A percentile compares a stretch with the other conserved stretches of the same genome.
Conservation (phyloP, 2,329 filamentous ascomycete genomes). For the Corniculantispora saksenae region DNA sequence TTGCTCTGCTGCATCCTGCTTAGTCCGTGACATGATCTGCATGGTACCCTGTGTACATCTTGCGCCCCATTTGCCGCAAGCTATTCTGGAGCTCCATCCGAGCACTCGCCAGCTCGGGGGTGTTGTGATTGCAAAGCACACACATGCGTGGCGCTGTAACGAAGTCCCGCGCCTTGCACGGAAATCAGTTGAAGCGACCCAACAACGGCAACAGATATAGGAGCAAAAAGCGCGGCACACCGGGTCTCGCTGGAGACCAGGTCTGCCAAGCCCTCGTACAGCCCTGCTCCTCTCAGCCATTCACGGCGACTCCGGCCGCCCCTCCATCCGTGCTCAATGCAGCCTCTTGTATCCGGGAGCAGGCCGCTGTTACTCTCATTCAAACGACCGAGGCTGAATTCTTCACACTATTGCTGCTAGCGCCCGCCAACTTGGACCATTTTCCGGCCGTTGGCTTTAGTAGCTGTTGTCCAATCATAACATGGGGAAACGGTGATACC, state of each 20-base stretch:
- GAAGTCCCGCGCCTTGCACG: background rate
- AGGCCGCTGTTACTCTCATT: background rate
- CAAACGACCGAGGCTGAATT: constrained; percentile 1
- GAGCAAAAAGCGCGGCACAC: background rate
- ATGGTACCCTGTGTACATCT: background rate
- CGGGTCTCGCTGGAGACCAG: background rate
- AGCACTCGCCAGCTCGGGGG: background rate
- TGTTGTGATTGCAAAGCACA: background rate
- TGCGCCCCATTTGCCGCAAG: background rate
- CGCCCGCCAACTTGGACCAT: background rate
- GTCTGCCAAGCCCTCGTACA: background rate
- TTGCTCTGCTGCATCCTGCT: background rate
- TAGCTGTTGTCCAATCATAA: background rate
- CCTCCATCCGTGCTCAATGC: constrained; percentile 14
- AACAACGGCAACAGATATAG: background rate
- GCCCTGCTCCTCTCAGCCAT: background rate
- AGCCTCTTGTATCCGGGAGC: constrained; percentile 5
- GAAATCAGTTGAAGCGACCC: background rate
- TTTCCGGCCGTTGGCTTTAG: background rate
- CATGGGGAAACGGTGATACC: constrained; percentile 1
- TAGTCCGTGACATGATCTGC: constrained; percentile 9
- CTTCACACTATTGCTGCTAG: constrained; percentile 4
- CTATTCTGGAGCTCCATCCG: constrained; percentile 3
- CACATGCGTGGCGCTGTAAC: too few species aligned
- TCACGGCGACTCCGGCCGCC: constrained; percentile 13